Conservation (phyloP, 176 grass and related monocot species). For the Carex littledalei region DNA sequence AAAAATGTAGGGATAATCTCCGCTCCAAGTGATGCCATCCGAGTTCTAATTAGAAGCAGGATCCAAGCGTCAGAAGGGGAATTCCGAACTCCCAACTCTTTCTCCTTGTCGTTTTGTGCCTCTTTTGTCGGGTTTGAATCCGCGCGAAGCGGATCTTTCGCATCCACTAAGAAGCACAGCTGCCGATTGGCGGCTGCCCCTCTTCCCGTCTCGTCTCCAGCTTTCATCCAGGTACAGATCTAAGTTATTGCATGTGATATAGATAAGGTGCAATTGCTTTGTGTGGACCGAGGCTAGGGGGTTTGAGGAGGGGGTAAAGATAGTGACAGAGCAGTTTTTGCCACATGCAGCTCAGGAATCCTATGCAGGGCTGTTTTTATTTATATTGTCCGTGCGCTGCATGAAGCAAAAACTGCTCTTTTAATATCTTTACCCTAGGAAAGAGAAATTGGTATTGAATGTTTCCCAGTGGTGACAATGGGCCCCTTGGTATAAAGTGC, state of each 20-base stretch:
- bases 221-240: background rate
- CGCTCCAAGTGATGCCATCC: too few relatives aligned
- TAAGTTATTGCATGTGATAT: background rate
- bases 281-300: background rate
- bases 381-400: too few relatives aligned
- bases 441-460: background rate
- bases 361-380: too few relatives aligned
- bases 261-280: background rate
- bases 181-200: background rate
- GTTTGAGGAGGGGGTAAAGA: background rate
- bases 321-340: too few relatives aligned
- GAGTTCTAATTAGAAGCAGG: background rate
- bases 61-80: background rate
- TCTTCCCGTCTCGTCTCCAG: background rate
- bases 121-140: background rate
- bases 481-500: background rate
- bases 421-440: too few relatives aligned
- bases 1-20: too few relatives aligned
- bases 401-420: too few relatives aligned
- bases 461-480: background rate
- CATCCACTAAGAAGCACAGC: background rate
- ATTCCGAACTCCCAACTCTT: background rate
- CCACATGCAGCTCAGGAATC: too few relatives aligned
- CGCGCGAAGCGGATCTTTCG: background rate
- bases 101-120: background rate